These are phyloP conservation scores for Talaromyces rugulosus DNA, from an alignment of 2,329 filamentous ascomycete species.

Conservation along the genomic window DNA sequence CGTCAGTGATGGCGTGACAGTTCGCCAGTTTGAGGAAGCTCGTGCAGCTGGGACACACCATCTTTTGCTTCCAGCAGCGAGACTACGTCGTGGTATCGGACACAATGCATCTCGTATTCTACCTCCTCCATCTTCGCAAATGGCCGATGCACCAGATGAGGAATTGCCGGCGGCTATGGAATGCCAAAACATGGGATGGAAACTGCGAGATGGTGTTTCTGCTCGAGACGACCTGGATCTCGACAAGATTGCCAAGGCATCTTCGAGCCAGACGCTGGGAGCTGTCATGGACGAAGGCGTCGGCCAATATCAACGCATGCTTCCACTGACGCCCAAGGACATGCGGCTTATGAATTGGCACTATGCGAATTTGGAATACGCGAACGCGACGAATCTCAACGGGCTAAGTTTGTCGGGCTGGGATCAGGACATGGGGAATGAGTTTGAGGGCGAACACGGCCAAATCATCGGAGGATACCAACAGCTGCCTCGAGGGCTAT, in stretches of 20 bases:
- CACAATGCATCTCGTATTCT: constrained; percentile 56
- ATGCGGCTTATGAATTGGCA: constrained; percentile 95
- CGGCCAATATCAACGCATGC: constrained; percentile 74
- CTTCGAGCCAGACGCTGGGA: constrained; percentile 69
- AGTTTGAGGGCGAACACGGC: constrained; percentile 91
- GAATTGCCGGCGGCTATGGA: constrained; percentile 72
- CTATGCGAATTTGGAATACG: constrained; percentile 95
- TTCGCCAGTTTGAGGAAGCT: constrained; percentile 69
- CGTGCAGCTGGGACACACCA: constrained; percentile 54
- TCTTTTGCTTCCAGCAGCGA: constrained; percentile 38
- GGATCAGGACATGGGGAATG: constrained; percentile 97
- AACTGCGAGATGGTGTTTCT: constrained; percentile 60
- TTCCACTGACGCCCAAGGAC: constrained; percentile 80
- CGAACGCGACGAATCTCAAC: constrained; percentile 84
- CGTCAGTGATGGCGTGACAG: constrained; percentile 65
- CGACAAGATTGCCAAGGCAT: constrained; percentile 58
- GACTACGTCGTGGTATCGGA: constrained; percentile 41
- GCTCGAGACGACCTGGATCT: constrained; percentile 68
- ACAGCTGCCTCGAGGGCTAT: constrained; percentile 81
- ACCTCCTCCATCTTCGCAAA: constrained; percentile 6
- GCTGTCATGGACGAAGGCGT: constrained; percentile 92
- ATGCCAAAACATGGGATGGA: constrained; percentile 78
- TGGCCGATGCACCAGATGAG: constrained; percentile 29
- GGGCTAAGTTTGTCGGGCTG: constrained; percentile 84
- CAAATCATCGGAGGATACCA: constrained; percentile 94